These are phyloP conservation scores for Mimosa pudica DNA, from an alignment of 306 rosid genomes.

Conservation along the genomic window DNA sequence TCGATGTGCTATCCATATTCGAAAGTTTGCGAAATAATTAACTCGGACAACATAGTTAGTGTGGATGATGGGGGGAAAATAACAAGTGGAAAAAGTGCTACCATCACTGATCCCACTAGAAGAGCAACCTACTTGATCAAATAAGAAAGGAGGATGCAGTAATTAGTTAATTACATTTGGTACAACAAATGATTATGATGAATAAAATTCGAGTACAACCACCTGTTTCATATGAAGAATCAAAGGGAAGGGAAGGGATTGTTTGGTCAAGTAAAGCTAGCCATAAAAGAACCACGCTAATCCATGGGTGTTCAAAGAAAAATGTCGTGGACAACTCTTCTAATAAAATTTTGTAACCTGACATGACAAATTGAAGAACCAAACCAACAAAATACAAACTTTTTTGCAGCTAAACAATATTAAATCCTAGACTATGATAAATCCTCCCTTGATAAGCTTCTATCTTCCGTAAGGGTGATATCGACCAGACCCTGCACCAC, in stretches of 20 bases:
- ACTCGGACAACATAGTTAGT: neutral
- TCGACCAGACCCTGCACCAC: conserved; percentile 70
- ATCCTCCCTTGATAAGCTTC: conserved; percentile 34
- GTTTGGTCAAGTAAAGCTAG: conserved; percentile 25
- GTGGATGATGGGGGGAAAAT: too few relatives aligned
- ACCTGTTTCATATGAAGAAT: conserved; percentile 23
- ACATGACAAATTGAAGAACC: conserved; percentile 33
- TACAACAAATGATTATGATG: conserved; percentile 11
- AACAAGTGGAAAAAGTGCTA: neutral
- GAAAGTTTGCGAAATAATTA: neutral
- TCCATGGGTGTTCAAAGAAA: conserved; percentile 4
- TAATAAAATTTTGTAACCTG: conserved; percentile 32
- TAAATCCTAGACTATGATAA: conserved; percentile 42
- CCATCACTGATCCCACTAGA: neutral
- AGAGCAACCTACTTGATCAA: neutral
- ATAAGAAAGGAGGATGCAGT: neutral
- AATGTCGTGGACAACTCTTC: conserved; percentile 16
- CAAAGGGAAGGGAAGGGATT: neutral
- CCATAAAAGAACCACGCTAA: conserved; percentile 20
- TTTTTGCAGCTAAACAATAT: conserved; percentile 33
- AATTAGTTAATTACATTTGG: neutral
- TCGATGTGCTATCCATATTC: too few relatives aligned
- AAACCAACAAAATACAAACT: conserved; percentile 36
- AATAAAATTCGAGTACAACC: conserved; percentile 41
- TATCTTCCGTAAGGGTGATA: conserved; percentile 97